Base-by-base conservation (phyloP, 805 yeast species). In the Torulaspora maleeae region DNA sequence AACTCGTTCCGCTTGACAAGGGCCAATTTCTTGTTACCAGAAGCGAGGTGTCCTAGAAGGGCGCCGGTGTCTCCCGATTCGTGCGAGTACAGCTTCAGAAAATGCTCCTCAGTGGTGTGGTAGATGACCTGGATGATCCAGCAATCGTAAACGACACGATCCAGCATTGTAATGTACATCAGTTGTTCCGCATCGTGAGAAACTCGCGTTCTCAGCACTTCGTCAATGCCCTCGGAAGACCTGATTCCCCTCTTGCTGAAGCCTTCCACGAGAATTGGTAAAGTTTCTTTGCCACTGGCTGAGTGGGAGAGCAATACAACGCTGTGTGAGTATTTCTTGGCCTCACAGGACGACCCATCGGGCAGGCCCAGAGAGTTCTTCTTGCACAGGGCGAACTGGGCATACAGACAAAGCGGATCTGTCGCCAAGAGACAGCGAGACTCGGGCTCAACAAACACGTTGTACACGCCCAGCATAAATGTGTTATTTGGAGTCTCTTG, bases 231-330 rank as follows among this genome's bases (percentile, higher is more conserved):
- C 0, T 66, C 55, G 2, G 71, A 58, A 4, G 71, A 62, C 47
- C 77, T 65, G 8, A 71, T 58, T 20, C 60, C 58, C 38, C 76
- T 61, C 36, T 52, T 64, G 2, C 61, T 52, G 20, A 60, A 53
- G 12, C 63, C 80, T 53, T 82, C 87, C 2, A 82, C 64, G 10
- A 79, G 63, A 1, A 81, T 62, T 0, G 88, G 88, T 15, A 82
- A 58, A 16, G 72, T 70, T 11, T 73, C 72, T 45, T 73, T 70
- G 1, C 72, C 67, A 1, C 82, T 67, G 1, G 82, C 77, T 34
- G 71, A 70, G 42, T 72, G 70, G 1, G 83, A 74, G 8, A 80
- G 48, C 10, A 71, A 63, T 12, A 75, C 60, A 17, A 81, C 54
- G 7, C 69, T 63, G 44, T 73, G 69, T 12, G 53, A 49, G 7